Evolutionary conservation across 345 rosid genomes (phyloP), one percentile per base, ranked within the genome.

Genomic region (Fremontodendron californicum): DNA sequence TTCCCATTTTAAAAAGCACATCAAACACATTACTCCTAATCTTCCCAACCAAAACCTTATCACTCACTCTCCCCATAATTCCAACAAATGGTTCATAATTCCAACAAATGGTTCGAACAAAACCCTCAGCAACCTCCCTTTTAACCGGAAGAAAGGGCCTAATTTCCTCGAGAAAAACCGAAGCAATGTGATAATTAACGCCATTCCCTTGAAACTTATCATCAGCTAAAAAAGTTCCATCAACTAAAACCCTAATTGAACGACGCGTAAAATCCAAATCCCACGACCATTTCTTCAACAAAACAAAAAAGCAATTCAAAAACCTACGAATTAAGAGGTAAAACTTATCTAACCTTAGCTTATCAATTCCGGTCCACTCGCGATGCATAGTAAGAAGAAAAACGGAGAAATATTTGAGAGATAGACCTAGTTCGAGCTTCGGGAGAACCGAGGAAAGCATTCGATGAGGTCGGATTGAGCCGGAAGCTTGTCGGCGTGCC

Each of bases 381-480:
- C 97, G 92, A 42, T 98, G 97, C 92, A 94, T 89, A 49, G 98
- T 94, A 81, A 91, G 85, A 49, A 93, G 71, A 81, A 94, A 94
- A 15, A 84, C 88, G 29, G 91, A 83, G 85, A 93, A 89, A 85
- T 89, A 94, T 9, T 87, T 88, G 8, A 86, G 9, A 18, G 93
- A 43, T 7, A 94, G 74, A 35, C 87, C 82, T 2, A 82, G 75
- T 31, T 84, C 84, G 58, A 94, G 91, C 5, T 84, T 78, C 1
- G 88, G 85, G 13, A 91, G 79, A 35, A 87, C 76, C n/a, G 90
- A 79, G 55, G 93, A 81, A 83, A 93, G 89, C 66, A 85, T 58
- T 90, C 84, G 77, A 84, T 82, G 31, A 94, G 98, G 3, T 88
- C 86, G 19, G 92, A 64, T 80, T 94, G 98, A 66, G 79, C 87